These are phyloP conservation scores for Colletotrichum godetiae DNA, from an alignment of 2,329 filamentous ascomycete genomes.

Conservation along the genomic window DNA sequence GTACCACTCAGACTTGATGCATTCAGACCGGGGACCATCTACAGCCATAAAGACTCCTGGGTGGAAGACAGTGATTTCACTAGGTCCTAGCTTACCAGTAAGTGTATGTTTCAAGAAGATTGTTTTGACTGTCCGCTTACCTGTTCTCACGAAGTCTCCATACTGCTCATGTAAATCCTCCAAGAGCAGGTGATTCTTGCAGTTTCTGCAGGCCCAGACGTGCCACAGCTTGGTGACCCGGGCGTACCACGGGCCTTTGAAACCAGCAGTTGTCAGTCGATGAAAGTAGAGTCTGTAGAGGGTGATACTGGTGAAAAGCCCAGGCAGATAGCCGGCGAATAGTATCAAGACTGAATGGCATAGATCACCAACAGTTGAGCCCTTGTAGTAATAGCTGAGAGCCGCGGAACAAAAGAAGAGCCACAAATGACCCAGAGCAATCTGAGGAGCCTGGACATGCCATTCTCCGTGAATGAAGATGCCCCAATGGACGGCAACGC, in stretches of 20 bases:
- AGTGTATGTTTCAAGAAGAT: background rate
- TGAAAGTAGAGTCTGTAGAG: slow-evolving; percentile 54
- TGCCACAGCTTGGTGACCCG: slow-evolving; percentile 51
- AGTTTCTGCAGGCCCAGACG: slow-evolving; percentile 40
- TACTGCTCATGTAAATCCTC: slow-evolving; percentile 39
- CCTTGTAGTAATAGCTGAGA: slow-evolving; percentile 21
- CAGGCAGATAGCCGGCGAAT: slow-evolving; percentile 31
- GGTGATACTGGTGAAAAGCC: slow-evolving; percentile 44
- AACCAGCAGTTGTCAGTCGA: slow-evolving; percentile 45
- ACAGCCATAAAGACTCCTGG: slow-evolving; percentile 39
- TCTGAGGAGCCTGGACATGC: slow-evolving; percentile 39
- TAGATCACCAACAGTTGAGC: slow-evolving; percentile 10
- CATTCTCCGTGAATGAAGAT: slow-evolving; percentile 42
- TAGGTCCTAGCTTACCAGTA: slow-evolving; percentile 31
- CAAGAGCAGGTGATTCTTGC: slow-evolving; percentile 39
- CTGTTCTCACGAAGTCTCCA: slow-evolving; percentile 42
- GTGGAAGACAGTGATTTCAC: slow-evolving; percentile 41
- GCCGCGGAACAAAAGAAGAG: slow-evolving; percentile 24
- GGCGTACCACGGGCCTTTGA: slow-evolving; percentile 50
- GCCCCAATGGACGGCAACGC: slow-evolving; percentile 27
- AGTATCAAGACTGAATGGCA: slow-evolving; percentile 13
- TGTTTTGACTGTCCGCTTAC: slow-evolving; percentile 8
- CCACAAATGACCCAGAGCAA: slow-evolving; percentile 33
- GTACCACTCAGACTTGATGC: slow-evolving; percentile 43
- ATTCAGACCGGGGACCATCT: slow-evolving; percentile 40